Evolutionary conservation across 768 basidiomycete species (phyloP), one percentile per base, ranked within the genome.

Genomic region (Russula brevipes): DNA sequence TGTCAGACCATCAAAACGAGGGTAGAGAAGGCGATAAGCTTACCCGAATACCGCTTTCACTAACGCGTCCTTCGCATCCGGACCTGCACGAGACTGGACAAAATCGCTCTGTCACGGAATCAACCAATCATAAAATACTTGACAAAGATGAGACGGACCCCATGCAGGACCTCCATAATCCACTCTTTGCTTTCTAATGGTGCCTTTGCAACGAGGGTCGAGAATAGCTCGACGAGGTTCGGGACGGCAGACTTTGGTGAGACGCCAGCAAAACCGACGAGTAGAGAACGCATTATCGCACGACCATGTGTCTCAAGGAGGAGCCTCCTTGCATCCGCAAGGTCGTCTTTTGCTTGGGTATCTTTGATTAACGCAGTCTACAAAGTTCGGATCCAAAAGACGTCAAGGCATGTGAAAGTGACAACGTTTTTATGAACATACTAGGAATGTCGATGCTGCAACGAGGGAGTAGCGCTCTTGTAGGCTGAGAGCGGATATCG

Each of bases 401-500:
- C 12, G 5, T 60, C 42, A 31, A 19, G 38, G 8, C 53, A 16
- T 31, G 52, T 11, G 30, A 36, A 31, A 9, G 12, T 16, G 31
- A 17, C 53, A 30, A 61, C 16, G 33, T n/a, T 19, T 24, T 12
- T 24, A 49, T 8, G n/a, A 6, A 79, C 87, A 51, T 66, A 94
- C 94, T 66, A 96, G 74, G 72, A 95, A 97, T 50, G 82, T 87
- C 67, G 86, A 87, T 4, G 91, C 88, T 1, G 89, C 81, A 2
- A 90, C 89, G 9, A 96, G 78, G 0, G 91, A 91, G 72, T 94
- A 95, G 42, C 91, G 80, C 70, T 95, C 92, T 72, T 91, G 90
- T 24, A 93, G 73, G 2, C 83, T 75, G 17, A 95, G 74, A 4
- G 88, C 82, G 39, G 78, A 78, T 33, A 87, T 79, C 2, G 89